These are phyloP conservation scores for Nicotiana otophora DNA, from an alignment of 257 asterid genomes.

Conservation along the genomic window DNA sequence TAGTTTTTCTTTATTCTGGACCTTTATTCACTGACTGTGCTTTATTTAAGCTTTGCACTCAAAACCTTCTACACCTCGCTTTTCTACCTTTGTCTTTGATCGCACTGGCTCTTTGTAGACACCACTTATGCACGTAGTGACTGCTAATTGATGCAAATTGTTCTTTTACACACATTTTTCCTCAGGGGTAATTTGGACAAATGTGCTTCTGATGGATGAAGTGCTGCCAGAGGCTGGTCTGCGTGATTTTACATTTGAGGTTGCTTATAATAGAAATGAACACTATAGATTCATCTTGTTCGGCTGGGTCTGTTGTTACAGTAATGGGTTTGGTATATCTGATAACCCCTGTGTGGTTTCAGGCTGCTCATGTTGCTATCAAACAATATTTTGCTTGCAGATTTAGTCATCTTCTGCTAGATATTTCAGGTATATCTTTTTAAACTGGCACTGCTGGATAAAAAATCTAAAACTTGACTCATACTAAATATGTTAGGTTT, in stretches of 20 bases:
- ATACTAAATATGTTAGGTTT: not conserved
- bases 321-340: slow-evolving; percentile 9
- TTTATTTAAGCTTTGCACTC: not conserved
- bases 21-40: not conserved
- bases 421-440: slow-evolving; percentile 63
- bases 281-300: slow-evolving; percentile 1
- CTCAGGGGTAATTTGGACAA: slow-evolving; percentile 79
- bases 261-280: slow-evolving; percentile 18
- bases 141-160: not conserved
- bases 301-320: not conserved
- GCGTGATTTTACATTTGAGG: slow-evolving; percentile 60
- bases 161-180: not conserved
- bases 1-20: not conserved
- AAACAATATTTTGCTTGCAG: slow-evolving; percentile 59
- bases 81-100: not conserved
- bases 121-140: not conserved
- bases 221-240: slow-evolving; percentile 86
- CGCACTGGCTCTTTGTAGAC: not conserved
- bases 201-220: slow-evolving; percentile 80
- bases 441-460: not conserved
- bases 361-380: slow-evolving; percentile 72
- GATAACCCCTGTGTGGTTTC: slow-evolving; percentile 16
- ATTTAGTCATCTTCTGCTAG: slow-evolving; percentile 52
- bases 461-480: not conserved
- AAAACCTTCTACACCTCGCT: not conserved